Evolutionary conservation across 495 filamentous ascomycete genomes (phyloP), one percentile per base, ranked within the genome.

Genomic region (Hyaloscypha hepaticicola): DNA sequence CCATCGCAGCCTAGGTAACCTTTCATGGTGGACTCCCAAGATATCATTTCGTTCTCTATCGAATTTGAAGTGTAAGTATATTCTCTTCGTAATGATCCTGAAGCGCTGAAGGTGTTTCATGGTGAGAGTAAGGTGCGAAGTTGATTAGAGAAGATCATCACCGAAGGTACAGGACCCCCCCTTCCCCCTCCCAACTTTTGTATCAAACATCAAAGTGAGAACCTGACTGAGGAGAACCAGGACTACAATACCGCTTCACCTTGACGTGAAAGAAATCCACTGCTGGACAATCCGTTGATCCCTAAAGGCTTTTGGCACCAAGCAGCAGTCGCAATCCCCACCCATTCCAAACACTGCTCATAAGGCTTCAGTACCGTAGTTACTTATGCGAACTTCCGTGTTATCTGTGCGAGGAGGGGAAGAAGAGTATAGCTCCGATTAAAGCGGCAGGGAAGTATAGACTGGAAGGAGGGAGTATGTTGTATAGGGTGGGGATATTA

Each of bases 201-300:
- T 8, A 45, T 45, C 9, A 45, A 45, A 19, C 31, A 34, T 34
- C n/a, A n/a, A n/a, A 66, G n/a, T n/a, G n/a, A n/a, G n/a, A n/a
- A n/a, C n/a, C n/a, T n/a, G n/a, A n/a, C n/a, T n/a, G n/a, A n/a
- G 72, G 72, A n/a, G 70, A 71, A 53, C 64, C 75, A 3, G 71
- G 72, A 1, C 55, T 76, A 33, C 69, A 72, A 31, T 74, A 74
- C 57, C 75, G 73, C 65, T 76, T 76, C 63, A 76, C 50, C n/a
- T 71, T 5, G 74, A 73, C 28, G 72, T 73, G 67, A 74, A 76
- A 56, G 74, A 76, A 63, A 71, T 76, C 57, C 60, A 72, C 31
- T 73, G 71, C 63, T 76, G 74, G 74, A 70, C 73, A 4, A 72
- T 76, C 31, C 67, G 62, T 16, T 34, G 33, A 12, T 76, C 31